These are phyloP conservation scores for Lepidium sativum DNA, from an alignment of 345 rosid genomes.

Conservation along the genomic window DNA sequence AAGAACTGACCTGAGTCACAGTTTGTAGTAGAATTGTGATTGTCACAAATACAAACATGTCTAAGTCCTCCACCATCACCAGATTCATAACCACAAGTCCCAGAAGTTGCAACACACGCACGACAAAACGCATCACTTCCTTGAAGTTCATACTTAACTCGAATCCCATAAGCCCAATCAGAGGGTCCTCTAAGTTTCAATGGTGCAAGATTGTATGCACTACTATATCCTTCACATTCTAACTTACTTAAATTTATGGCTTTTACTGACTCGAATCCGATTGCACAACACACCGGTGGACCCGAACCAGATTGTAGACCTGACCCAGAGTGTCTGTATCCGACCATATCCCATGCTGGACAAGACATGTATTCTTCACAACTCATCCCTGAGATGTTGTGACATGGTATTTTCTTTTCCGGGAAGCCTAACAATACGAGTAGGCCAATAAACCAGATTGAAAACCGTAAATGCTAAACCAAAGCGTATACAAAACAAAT, in stretches of 20 bases:
- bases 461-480: too few species aligned
- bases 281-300: slow-evolving; percentile 78
- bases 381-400: slow-evolving; percentile 87
- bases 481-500: not conserved
- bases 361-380: slow-evolving; percentile 77
- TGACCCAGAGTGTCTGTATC: slow-evolving; percentile 26
- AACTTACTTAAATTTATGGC: slow-evolving; percentile 58
- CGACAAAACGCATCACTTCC: slow-evolving; percentile 62
- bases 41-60: slow-evolving; percentile 67
- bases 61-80: slow-evolving; percentile 50
- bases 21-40: slow-evolving; percentile 63
- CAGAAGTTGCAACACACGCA: slow-evolving; percentile 81
- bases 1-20: slow-evolving; percentile 56
- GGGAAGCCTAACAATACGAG: slow-evolving; percentile 60
- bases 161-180: slow-evolving; percentile 72
- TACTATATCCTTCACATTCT: slow-evolving; percentile 78
- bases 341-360: slow-evolving; percentile 59
- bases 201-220: slow-evolving; percentile 73
- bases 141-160: slow-evolving; percentile 66
- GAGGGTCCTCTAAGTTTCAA: slow-evolving; percentile 40
- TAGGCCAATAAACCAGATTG: not conserved
- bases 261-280: slow-evolving; percentile 67
- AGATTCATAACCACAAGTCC: slow-evolving; percentile 59
- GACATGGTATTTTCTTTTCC: slow-evolving; percentile 64
- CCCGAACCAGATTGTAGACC: slow-evolving; percentile 26